Base-by-base conservation (phyloP, 1,139 yeast genomes). In the Ashbya aceris region DNA sequence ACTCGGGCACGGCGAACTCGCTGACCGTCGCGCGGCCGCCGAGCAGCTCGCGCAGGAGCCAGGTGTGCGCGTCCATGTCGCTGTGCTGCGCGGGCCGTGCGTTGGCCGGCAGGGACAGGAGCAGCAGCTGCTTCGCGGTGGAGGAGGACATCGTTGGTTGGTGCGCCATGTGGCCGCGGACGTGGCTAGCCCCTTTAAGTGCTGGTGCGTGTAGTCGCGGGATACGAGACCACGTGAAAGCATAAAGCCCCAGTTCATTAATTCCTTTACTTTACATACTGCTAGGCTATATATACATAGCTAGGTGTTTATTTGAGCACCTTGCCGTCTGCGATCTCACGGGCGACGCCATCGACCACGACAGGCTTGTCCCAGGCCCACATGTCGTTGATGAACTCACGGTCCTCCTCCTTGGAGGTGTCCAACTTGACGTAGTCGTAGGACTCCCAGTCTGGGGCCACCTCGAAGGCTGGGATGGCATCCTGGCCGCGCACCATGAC, bases 361-460 rank as follows among this genome's bases (percentile, higher is more conserved):
- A 80, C 70, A 55, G 89, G 89, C 71, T 80, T 73, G 66, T 83
- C 93, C 91, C 93, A 82, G 53, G 91, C 84, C 80, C 86, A 80
- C 74, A 80, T 69, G 74, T 80, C 79, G 65, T 79, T 73, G 54
- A 83, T 67, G 60, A 79, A 78, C 49, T 68, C 81, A 68, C 72
- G 78, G 72, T 77, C 85, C 59, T 74, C 84, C 48, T 74, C 74
- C 57, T 75, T 77, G 59, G 83, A 55, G 45, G 81, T 69, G 62
- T 83, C 91, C 58, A 83, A 71, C 71, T 77, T 74, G 61, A 74
- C 65, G 77, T 72, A 80, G 47, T 64, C 62, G 71, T 79, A 83
- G 33, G 89, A 80, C 73, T 91, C 98, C 95, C 95, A 87, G 73
- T 91, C 99, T 70, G 99, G 97, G 63, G 98, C 99, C 67, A 91